Conservation (phyloP, 495 filamentous ascomycete species). For the Bacidia rubella region DNA sequence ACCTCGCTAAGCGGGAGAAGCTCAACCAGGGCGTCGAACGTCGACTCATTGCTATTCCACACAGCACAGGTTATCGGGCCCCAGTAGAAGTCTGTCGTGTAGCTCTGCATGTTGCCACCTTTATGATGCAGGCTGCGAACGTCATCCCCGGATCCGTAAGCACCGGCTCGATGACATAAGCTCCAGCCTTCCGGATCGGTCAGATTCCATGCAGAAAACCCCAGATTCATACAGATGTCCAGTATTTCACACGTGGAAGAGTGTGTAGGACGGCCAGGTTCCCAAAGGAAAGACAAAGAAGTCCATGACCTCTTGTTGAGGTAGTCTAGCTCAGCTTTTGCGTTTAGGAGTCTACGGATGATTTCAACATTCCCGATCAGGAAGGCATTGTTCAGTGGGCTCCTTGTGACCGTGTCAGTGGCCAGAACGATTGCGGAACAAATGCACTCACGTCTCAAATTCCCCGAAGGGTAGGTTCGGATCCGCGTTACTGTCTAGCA, state of each 20-base stretch:
- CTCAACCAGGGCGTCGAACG: constrained; percentile 1
- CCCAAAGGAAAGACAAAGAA: constrained; percentile 2
- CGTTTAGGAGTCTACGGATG: constrained; percentile 33
- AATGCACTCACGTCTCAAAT: not conserved
- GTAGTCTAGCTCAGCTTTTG: constrained; percentile 36
- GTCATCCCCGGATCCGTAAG: constrained; percentile 1
- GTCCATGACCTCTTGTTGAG: constrained; percentile 25
- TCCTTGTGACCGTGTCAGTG: not conserved
- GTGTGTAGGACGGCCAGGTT: not conserved
- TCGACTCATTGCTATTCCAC: constrained; percentile 5
- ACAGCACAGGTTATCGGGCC: constrained; percentile 9
- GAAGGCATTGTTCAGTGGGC: constrained; percentile 5
- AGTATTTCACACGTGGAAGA: not conserved
- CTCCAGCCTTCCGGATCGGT: constrained; percentile 1
- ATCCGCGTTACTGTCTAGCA: constrained; percentile 36
- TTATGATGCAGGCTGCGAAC: not conserved
- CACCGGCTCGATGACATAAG: constrained; percentile 1
- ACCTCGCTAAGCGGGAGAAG: not conserved
- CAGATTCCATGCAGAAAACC: constrained; percentile 4
- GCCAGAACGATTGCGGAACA: not conserved
- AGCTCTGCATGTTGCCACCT: constrained; percentile 1
- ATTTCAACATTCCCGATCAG: constrained; percentile 29
- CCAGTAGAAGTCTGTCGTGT: constrained; percentile 6
- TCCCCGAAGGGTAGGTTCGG: constrained; percentile 29
- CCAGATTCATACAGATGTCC: not conserved